phyloP scores from a whole-genome alignment of 768 basidiomycete genomes.

The Pisolithus tinctorius region DNA sequence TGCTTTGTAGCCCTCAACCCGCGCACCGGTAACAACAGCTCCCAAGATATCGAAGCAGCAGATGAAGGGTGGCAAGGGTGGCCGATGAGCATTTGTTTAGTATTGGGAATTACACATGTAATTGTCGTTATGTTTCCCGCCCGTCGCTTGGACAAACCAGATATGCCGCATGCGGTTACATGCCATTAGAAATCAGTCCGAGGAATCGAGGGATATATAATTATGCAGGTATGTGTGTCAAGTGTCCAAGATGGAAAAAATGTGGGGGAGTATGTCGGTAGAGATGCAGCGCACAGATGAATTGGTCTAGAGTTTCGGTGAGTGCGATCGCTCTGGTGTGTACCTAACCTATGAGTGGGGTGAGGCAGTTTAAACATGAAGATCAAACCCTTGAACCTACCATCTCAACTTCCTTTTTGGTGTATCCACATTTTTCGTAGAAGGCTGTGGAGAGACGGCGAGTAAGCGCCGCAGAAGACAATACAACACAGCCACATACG shows the following conservation, averaged over 20 bases:
- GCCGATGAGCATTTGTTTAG: constrained; percentile 42
- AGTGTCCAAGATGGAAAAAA: neutral
- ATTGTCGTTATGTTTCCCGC: constrained; percentile 6
- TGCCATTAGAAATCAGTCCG: no score
- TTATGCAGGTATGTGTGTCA: neutral
- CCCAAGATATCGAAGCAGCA: constrained; percentile 94
- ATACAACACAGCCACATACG: constrained; percentile 49
- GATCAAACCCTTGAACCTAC: constrained; percentile 31
- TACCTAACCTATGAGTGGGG: constrained; percentile 46
- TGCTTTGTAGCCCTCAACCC: constrained; percentile 41
- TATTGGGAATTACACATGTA: constrained; percentile 13
- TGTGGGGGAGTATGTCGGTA: neutral
- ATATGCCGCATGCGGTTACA: constrained; percentile 2
- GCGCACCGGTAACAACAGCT: constrained; percentile 46
- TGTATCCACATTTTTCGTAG: constrained; percentile 93
- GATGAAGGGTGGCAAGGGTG: constrained; percentile 87
- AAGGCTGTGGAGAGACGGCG: constrained; percentile 53
- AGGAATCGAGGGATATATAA: no score
- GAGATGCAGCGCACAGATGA: neutral
- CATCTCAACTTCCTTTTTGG: constrained; percentile 93
- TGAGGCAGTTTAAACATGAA: neutral
- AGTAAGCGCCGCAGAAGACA: neutral
- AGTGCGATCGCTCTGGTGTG: constrained; percentile 32
- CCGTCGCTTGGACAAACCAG: constrained; percentile 12
- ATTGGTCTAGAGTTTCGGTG: constrained; percentile 14